Base-by-base conservation (phyloP, 495 filamentous ascomycete genomes). In the Beverwykella pulmonaria region DNA sequence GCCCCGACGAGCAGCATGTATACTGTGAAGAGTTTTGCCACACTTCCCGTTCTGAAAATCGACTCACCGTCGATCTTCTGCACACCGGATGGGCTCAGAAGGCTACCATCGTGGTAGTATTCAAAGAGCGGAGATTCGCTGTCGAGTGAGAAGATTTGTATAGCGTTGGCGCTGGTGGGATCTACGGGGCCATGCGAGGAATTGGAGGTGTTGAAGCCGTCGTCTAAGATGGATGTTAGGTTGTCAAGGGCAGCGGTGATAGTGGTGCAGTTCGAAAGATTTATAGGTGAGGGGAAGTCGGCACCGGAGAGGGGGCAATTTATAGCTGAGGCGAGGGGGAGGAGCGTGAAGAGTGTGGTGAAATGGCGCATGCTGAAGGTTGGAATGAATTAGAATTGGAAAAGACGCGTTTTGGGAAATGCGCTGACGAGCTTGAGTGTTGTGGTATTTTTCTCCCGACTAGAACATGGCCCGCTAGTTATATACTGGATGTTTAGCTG, bases 21-120 rank as follows among this genome's bases (percentile, higher is more conserved):
- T 0, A 81, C 77, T 0, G 80, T 81, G 32, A 82, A 77, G 0
- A 84, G 69, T 68, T 84, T 84, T 10, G 80, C 81, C 9, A 83
- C 74, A 50, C 82, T 84, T 14, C 79, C 81, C 39, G 82, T 78
- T 0, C 82, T 71, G 48, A 75, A 83, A 0, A 84, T 75, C 1
- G 81, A 80, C 50, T 82, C 68, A 0, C 75, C 73, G 52, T 79
- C 75, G 0, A 85, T 71, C 5, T 71, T 74, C 7, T 60, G 72
- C 7, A 78, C 74, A 1, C 81, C 80, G 14, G 61, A 53, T 12
- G n/a, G n/a, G n/a, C n/a, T n/a, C n/a, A n/a, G n/a, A n/a, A n/a
- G n/a, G n/a, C n/a, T 56, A 7, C 64, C 64, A 17, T 50, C 36
- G 44, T 69, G 72, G 56, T 77, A 63, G 34, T 72, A 75, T 17